Evolutionary conservation across 345 rosid genomes (phyloP), one percentile per base, ranked within the genome.

Genomic region (Euphorbia peplus): DNA sequence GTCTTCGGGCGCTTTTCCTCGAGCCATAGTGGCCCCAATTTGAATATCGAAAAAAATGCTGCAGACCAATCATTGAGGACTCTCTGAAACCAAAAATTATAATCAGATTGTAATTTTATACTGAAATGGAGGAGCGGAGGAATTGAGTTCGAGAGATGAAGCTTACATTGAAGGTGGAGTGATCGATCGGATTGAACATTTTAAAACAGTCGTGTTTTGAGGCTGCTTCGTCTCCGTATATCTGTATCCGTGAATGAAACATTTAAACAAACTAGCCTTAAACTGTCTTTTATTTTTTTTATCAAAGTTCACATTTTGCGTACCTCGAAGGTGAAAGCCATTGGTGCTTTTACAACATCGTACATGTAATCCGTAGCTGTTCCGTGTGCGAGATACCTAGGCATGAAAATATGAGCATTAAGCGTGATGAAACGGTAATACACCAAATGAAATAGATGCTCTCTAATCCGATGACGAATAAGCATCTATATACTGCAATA

Each of bases 311-410:
- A 26, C 67, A 78, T 69, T 57, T 67, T 47, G 76, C 86, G 76
- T 63, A 92, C 99, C 99, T 95, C 99, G 63, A 95, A 95, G 80
- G 98, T 92, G 82, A 92, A 95, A 67, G 98, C 90, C 98, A 92
- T 88, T 25, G 99, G 99, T 67, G 83, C 91, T 81, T 76, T 87
- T 16, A 80, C 85, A 73, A 92, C 73, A 25, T 92, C 96, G 46
- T 86, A 90, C 85, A 95, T 92, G 84, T 86, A 95, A 80, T 95
- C 99, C 13, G 99, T 92, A 60, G 98, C 97, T 29, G 98, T 92
- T 58, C 99, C 98, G 71, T 95, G 99, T 6, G 99, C 99, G 66
- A 95, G 77, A 80, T 95, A 91, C 88, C 98, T 93, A 78, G 55
- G 67, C 70, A 70, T 46, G 28, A 50, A 32, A 41, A 22, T 21